Base-by-base conservation (phyloP, 345 rosid genomes). In the Nasturtium officinale region DNA sequence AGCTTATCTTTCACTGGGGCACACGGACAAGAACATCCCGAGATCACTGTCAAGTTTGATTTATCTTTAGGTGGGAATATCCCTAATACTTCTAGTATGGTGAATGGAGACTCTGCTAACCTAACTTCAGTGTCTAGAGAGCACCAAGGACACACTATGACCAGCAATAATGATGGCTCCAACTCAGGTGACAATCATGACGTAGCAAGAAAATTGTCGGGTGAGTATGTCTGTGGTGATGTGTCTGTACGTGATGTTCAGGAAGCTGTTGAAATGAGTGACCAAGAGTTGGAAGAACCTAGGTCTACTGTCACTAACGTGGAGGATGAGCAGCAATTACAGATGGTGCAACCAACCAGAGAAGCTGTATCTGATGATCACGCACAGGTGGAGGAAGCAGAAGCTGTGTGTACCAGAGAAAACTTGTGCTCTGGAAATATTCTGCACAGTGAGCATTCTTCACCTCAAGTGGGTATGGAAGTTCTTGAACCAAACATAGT, bases 401-500 rank as follows among this genome's bases (percentile, higher is more conserved):
- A 67, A 61, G 57, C 52, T 76, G n/a, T 38, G 29, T 72, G 70
- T 77, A 68, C 76, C 29, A 53, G 48, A 72, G 80, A 75, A 65
- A 72, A 71, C 54, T 21, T 54, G 38, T 55, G 65, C 56, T 45
- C 69, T 25, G 77, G 63, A 42, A 58, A 18, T 54, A 52, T 56
- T 26, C 26, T 71, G 30, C 66, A 53, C 47, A 42, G 33, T 8
- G 64, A 55, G 18, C 48, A 38, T 61, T 62, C 66, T 23, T 35
- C 76, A n/a, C 50, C 67, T 35, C 84, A 67, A 74, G 62, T 43
- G 64, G 60, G 71, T 64, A 61, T 72, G 33, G 83, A 82, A 69
- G 72, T 68, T 67, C 35, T 65, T 47, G 69, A 25, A 43, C 50
- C 43, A 26, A 65, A 47, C 26, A 40, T 48, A 17, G 47, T 58